These are phyloP conservation scores for Lagenidium giganteum DNA, from an alignment of 352 stramenopile genomes.

Conservation along the genomic window DNA sequence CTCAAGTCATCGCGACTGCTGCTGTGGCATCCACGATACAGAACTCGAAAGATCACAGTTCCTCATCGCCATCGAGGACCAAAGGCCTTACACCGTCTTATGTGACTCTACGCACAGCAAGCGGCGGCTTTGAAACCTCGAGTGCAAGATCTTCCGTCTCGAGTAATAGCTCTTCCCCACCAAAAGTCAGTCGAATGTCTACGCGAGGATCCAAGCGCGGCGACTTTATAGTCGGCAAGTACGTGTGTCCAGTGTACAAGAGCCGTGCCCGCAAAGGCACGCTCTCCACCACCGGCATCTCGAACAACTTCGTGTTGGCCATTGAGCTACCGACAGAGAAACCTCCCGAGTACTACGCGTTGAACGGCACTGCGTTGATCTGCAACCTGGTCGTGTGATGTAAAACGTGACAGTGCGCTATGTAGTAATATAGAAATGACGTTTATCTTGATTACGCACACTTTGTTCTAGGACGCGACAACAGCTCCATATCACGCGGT, in stretches of 20 bases:
- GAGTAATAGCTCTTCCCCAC: neutral
- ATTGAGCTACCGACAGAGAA: constrained; percentile 83
- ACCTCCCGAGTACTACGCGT: constrained; percentile 76
- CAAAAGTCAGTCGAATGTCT: neutral
- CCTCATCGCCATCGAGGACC: constrained; percentile 12
- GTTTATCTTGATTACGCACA: too few relatives aligned
- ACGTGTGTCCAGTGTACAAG: constrained; percentile 93
- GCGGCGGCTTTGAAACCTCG: constrained; percentile 25
- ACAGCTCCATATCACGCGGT: neutral
- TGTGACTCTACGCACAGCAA: constrained; percentile 16
- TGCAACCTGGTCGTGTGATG: constrained; percentile 62
- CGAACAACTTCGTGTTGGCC: constrained; percentile 90
- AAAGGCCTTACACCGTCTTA: constrained; percentile 20
- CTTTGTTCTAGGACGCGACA: too few relatives aligned
- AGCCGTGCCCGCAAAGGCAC: constrained; percentile 84
- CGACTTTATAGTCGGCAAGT: constrained; percentile 21
- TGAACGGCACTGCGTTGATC: constrained; percentile 87
- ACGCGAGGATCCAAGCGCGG: neutral
- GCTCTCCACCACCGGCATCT: constrained; percentile 90
- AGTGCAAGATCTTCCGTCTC: constrained; percentile 14
- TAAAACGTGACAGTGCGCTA: neutral
- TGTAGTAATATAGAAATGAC: constrained; percentile 2
- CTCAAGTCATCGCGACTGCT: constrained; percentile 21
- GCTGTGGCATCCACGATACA: neutral
- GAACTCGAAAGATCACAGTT: neutral